Conservation (phyloP, 2,329 filamentous ascomycete species). For the Simplicillium aogashimaense region DNA sequence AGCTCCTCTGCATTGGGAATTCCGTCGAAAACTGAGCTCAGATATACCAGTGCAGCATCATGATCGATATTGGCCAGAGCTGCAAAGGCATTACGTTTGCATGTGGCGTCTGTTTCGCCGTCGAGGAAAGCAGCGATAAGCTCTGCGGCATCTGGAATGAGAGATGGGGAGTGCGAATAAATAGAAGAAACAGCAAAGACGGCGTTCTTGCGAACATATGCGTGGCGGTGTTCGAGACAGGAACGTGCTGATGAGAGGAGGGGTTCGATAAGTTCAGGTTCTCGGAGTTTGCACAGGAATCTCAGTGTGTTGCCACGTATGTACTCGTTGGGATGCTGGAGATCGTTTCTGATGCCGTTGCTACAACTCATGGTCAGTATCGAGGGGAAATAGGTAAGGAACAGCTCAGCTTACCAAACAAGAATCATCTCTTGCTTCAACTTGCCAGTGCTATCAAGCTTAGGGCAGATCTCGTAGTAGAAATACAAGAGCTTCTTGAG, state of each 20-base stretch:
- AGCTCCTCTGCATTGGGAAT: conserved; percentile 93
- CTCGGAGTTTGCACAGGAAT: conserved; percentile 92
- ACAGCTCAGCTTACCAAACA: conserved; percentile 59
- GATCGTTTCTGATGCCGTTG: conserved; percentile 95
- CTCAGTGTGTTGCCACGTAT: conserved; percentile 96
- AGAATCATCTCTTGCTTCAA: conserved; percentile 99
- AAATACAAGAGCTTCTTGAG: conserved; percentile 98
- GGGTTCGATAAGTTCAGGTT: conserved; percentile 92
- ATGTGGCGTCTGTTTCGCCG: conserved; percentile 84
- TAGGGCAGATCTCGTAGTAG: conserved; percentile 98
- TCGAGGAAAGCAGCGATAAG: conserved; percentile 84
- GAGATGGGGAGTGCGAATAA: conserved; percentile 76
- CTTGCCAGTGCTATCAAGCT: conserved; percentile 85
- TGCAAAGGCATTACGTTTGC: conserved; percentile 96
- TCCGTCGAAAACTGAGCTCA: conserved; percentile 83
- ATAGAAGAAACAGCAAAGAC: conserved; percentile 93
- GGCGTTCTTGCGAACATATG: conserved; percentile 96
- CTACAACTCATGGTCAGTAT: conserved; percentile 33
- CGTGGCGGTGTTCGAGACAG: conserved; percentile 92
- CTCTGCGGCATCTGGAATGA: conserved; percentile 93
- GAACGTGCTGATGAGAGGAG: conserved; percentile 83
- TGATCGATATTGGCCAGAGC: conserved; percentile 86
- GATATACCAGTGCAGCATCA: conserved; percentile 79
- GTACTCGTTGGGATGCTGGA: conserved; percentile 97
- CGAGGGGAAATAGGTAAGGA: neutral